A percentile compares a stretch with the other conserved stretches of the same genome.
These are phyloP conservation scores for Colletotrichum musae DNA, from an alignment of 2,329 filamentous ascomycete genomes.

Conservation along the genomic window DNA sequence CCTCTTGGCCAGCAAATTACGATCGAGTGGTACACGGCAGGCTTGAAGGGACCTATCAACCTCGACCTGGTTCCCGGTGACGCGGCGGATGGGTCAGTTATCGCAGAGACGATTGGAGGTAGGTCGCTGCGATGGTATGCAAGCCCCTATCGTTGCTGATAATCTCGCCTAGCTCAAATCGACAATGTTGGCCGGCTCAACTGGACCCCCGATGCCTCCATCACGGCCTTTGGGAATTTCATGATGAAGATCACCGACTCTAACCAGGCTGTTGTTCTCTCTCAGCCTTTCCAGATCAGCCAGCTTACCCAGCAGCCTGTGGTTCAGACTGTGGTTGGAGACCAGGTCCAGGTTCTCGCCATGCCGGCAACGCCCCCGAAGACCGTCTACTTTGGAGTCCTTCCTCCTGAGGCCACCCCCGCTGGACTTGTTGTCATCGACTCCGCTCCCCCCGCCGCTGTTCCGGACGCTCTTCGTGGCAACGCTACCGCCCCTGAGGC, in stretches of 20 bases:
- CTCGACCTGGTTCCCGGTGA: slow-evolving; percentile 44
- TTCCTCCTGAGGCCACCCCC: slow-evolving; percentile 26
- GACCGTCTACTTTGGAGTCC: slow-evolving; percentile 22
- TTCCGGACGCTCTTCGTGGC: slow-evolving; percentile 1
- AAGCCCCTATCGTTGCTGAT: background rate
- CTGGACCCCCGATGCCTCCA: slow-evolving; percentile 43
- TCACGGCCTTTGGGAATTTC: slow-evolving; percentile 43
- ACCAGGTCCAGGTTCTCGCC: slow-evolving; percentile 11
- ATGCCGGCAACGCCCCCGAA: slow-evolving; percentile 26
- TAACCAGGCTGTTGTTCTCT: slow-evolving; percentile 31
- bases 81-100: slow-evolving; percentile 37
- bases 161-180: slow-evolving; percentile 37
- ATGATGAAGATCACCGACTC: slow-evolving; percentile 45
- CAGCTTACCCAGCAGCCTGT: slow-evolving; percentile 34
- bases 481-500: slow-evolving; percentile 10
- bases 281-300: slow-evolving; percentile 40
- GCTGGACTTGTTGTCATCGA: slow-evolving; percentile 13
- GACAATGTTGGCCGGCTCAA: slow-evolving; percentile 43
- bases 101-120: slow-evolving; percentile 45
- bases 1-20: slow-evolving; percentile 38
- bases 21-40: slow-evolving; percentile 43
- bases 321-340: slow-evolving; percentile 17
- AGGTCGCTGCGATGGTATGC: background rate
- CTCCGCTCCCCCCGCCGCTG: background rate
- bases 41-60: slow-evolving; percentile 43